Conservation (phyloP, 495 filamentous ascomycete species). For the Penicillium robsamsonii region DNA sequence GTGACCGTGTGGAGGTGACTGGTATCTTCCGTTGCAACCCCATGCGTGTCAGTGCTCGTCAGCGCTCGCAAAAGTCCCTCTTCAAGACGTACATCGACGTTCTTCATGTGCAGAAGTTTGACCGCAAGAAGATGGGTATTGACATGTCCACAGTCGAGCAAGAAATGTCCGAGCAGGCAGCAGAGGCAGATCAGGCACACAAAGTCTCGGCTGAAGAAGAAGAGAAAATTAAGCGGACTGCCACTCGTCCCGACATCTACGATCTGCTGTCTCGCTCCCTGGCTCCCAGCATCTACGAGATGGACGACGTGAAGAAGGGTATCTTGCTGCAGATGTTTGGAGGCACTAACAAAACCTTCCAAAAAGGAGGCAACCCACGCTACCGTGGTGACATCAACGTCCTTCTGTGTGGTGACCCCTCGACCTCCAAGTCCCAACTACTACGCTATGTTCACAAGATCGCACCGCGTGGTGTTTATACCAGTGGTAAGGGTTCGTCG, state of each 20-base stretch:
- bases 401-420: constrained; percentile 93
- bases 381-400: constrained; percentile 98
- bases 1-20: constrained; percentile 93
- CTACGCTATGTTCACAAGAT: constrained; percentile 96
- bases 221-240: constrained; percentile 80
- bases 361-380: constrained; percentile 91
- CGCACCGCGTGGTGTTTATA: constrained; percentile 94
- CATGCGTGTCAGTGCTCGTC: constrained; percentile 91
- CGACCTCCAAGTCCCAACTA: constrained; percentile 92
- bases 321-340: constrained; percentile 95
- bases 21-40: constrained; percentile 95
- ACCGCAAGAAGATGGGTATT: constrained; percentile 88
- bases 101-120: constrained; percentile 92
- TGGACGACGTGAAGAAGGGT: constrained; percentile 98
- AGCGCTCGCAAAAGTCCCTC: constrained; percentile 85
- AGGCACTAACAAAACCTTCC: constrained; percentile 97
- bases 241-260: constrained; percentile 82
- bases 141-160: constrained; percentile 89
- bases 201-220: constrained; percentile 90
- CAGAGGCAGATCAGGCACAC: constrained; percentile 74
- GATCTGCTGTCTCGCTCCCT: constrained; percentile 89
- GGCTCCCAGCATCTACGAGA: constrained; percentile 93
- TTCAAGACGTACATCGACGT: constrained; percentile 99
- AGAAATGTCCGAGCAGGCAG: constrained; percentile 70
- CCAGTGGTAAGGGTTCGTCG: constrained; percentile 93